These are phyloP conservation scores for Hirschfeldia incana DNA, from an alignment of 345 rosid species.

Conservation along the genomic window DNA sequence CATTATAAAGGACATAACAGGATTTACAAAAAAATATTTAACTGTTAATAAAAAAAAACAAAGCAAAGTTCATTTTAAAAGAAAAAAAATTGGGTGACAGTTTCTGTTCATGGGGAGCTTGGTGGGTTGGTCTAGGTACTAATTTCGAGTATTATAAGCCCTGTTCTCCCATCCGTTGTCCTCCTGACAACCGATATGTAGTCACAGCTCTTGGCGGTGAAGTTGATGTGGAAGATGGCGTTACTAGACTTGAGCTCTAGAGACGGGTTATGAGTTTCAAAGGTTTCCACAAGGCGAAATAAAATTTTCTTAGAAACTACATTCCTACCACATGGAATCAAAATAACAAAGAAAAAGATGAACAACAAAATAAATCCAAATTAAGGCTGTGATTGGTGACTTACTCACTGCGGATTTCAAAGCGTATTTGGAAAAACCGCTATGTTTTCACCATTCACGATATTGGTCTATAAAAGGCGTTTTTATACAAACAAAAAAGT, in stretches of 20 bases:
- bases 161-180: not conserved
- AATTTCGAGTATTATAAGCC: not conserved
- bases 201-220: not conserved
- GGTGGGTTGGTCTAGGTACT: not conserved
- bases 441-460: too few species aligned
- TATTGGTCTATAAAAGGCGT: too few species aligned
- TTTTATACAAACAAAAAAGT: too few species aligned
- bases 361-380: too few species aligned
- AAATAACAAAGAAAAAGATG: too few species aligned
- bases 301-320: too few species aligned
- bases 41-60: not conserved
- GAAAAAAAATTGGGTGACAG: not conserved
- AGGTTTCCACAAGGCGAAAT: not conserved
- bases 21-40: not conserved
- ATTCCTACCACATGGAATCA: too few species aligned
- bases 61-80: not conserved
- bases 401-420: too few species aligned
- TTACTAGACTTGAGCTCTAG: conserved; percentile 1
- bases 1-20: too few species aligned
- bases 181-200: not conserved
- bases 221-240: conserved; percentile 18
- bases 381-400: too few species aligned
- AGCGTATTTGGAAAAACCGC: too few species aligned
- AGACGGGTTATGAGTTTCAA: not conserved
- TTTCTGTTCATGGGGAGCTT: not conserved